These are phyloP conservation scores for Jacaranda copaia DNA, from an alignment of 257 asterid genomes.

Conservation along the genomic window DNA sequence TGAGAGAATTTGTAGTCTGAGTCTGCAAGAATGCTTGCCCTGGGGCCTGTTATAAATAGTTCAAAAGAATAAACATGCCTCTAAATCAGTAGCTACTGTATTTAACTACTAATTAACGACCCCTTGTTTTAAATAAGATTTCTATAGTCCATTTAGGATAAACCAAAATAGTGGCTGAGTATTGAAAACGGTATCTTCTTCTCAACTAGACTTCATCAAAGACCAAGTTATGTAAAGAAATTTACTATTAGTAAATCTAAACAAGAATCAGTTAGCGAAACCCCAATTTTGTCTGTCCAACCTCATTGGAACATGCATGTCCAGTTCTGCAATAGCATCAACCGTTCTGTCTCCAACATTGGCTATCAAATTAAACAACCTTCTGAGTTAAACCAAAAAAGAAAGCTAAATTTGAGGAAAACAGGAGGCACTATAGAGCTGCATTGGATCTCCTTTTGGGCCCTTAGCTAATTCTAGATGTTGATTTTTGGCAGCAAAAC, in stretches of 20 bases:
- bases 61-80: neutral
- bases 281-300: neutral
- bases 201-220: neutral
- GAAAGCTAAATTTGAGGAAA: too few species aligned
- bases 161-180: too few species aligned
- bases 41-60: slow-evolving; percentile 57
- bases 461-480: too few species aligned
- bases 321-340: neutral
- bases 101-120: too few species aligned
- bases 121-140: too few species aligned
- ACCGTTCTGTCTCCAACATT: neutral
- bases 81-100: neutral
- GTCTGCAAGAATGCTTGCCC: slow-evolving; percentile 75
- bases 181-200: neutral
- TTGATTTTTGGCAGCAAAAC: too few species aligned
- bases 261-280: neutral
- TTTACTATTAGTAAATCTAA: neutral
- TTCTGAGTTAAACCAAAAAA: too few species aligned
- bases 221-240: neutral
- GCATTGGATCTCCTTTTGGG: too few species aligned
- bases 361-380: neutral
- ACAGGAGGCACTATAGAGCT: too few species aligned
- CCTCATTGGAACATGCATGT: neutral
- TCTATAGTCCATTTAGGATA: too few species aligned
- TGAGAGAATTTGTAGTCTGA: slow-evolving; percentile 61